Base-by-base conservation (phyloP, 495 filamentous ascomycete species). In the Penicillium salamii region DNA sequence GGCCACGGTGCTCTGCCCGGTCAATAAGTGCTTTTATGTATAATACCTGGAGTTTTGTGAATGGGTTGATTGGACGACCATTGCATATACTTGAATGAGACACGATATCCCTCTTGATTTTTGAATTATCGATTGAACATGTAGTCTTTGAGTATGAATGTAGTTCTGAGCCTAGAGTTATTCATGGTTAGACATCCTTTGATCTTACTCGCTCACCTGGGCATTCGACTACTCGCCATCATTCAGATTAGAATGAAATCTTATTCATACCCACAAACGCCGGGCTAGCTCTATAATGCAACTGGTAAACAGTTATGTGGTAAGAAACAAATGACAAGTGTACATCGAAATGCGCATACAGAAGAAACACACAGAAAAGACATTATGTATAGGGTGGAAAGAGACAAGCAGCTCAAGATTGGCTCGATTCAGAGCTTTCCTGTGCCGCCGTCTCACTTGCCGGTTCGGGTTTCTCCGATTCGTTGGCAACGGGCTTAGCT, bases 401-500 rank as follows among this genome's bases (percentile, higher is more conserved):
- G 3, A 0, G 9, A 44, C 9, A 12, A 17, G 11, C 4, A 21
- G 37, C 4, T 57, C 29, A 56, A n/a, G 55, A 59, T 9, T 54
- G 26, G 29, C 52, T 11, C 12, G 49, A 50, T 12, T 59, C 59
- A 24, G 61, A 51, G 11, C 23, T 37, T 20, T 54, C 44, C 28
- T 54, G 44, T 28, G 51, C 53, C 41, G 20, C 26, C 17, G 55
- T 58, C 9, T 58, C 52, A 13, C 34, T 50, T 1, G 33, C 20
- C 14, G 47, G n/a, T 23, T 61, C 55, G 8, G 52, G 26, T 19
- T 48, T 50, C 12, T 58, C 45, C 4, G 40, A 7, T 20, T 55
- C 49, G 15, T 49, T 47, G 3, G 52, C 40, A 14, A 70, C 66
- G 24, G 48, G 52, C 55, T 92, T 96, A 13, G 70, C 69, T 24